Evolutionary conservation across 495 filamentous ascomycete species (phyloP), one percentile per base, ranked within the genome.

Genomic region (Neurospora sp.): DNA sequence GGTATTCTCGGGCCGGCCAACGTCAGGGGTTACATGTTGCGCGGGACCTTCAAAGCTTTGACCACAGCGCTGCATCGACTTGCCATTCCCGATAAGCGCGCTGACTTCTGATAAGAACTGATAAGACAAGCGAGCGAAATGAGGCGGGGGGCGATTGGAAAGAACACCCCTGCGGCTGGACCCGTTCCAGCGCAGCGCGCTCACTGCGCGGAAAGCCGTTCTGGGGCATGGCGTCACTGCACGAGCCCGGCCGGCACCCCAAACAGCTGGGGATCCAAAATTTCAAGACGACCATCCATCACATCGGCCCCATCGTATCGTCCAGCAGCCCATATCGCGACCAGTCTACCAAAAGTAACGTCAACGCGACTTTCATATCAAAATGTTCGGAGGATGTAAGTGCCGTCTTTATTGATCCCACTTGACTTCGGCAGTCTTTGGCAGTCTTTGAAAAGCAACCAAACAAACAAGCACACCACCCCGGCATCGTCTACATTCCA

Each of bases 381-480:
- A 79, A 39, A 85, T 85, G 84, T 85, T 85, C 69, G 83, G 83
- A 70, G 83, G 83, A 80, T 83, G 84, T 84, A 77, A 75, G 83
- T 72, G 74, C 27, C 31, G 31, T 31, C 31, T 31, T 31, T 31
- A 31, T 31, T 31, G 31, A 31, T 31, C 31, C 31, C 31, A 31
- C 31, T 31, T 31, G 31, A 31, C 31, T 31, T 31, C 31, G 31
- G 3, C 31, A 31, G 31, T 31, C 31, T 31, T 31, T 31, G 31
- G 31, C 31, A 41, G 12, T 14, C 14, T 11, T 23, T 72, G 59
- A 10, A 44, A 44, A 46, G 16, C 71, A 71, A 38, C 39, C 77
- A 18, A 35, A 71, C 69, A 71, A 79, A 80, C 74, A 70, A 59
- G 5, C 10, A 44, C 10, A 59, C 11, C 20, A 59, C 20, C n/a